phyloP scores from a whole-genome alignment of 805 yeast genomes.

The Starmerella scarabaei region DNA sequence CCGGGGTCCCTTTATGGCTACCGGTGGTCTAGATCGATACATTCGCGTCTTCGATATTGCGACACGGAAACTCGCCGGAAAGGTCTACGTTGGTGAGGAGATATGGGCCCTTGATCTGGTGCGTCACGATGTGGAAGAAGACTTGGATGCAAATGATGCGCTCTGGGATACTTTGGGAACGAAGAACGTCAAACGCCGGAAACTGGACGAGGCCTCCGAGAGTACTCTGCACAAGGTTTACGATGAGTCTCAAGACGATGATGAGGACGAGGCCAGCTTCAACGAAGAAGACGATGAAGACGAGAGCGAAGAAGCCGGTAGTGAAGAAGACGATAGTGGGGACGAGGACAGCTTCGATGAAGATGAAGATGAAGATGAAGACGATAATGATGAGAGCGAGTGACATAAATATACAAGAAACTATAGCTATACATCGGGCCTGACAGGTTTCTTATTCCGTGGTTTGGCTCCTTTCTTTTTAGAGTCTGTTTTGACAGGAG shows the following conservation, averaged over 20 bases:
- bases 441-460: background rate
- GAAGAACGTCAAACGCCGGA: background rate
- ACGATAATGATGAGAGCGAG: background rate
- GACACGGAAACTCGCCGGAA: conserved; percentile 48
- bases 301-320: background rate
- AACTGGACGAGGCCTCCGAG: background rate
- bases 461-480: background rate
- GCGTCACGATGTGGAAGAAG: conserved; percentile 29
- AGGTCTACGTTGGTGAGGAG: conserved; percentile 66
- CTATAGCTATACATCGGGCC: background rate
- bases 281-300: background rate
- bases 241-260: background rate
- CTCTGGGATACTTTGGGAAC: conserved; percentile 30
- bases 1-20: conserved; percentile 34
- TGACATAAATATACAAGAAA: background rate
- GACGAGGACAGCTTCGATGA: background rate
- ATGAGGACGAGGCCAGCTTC: background rate
- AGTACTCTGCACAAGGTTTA: too few relatives aligned
- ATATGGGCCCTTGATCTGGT: conserved; percentile 38
- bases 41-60: conserved; percentile 58
- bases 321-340: background rate
- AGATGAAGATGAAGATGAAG: conserved; percentile 1
- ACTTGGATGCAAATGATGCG: conserved; percentile 28
- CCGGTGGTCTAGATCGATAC: conserved; percentile 84
- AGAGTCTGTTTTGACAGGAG: background rate